Conservation (phyloP, 2,329 filamentous ascomycete species). For the Cladosporium sp. region DNA sequence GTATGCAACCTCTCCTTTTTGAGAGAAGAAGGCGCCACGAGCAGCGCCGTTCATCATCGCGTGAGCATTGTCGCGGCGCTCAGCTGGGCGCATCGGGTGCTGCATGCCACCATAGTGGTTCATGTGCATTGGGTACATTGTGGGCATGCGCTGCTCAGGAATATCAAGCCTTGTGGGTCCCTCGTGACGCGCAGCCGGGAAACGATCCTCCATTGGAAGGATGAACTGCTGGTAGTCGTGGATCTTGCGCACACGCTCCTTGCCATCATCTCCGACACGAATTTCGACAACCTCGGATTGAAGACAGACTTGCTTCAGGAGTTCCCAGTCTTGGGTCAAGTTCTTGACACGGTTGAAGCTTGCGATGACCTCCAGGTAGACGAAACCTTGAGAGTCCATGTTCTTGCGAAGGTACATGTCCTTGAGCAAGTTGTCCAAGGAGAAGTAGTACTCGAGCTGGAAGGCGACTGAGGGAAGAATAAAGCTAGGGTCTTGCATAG, state of each 20-base stretch:
- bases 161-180: conserved; percentile 53
- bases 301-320: conserved; percentile 71
- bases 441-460: conserved; percentile 88
- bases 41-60: conserved; percentile 24
- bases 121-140: background rate
- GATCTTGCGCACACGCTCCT: conserved; percentile 71
- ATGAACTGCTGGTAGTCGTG: conserved; percentile 80
- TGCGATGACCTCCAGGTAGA: conserved; percentile 72
- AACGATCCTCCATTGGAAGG: conserved; percentile 65
- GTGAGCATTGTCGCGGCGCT: conserved; percentile 13
- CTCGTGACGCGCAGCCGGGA: conserved; percentile 68
- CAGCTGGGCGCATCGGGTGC: background rate
- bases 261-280: conserved; percentile 67
- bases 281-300: conserved; percentile 71
- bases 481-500: conserved; percentile 55
- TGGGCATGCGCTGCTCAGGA: conserved; percentile 27
- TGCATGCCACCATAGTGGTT: background rate
- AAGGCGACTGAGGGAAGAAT: conserved; percentile 56
- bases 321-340: conserved; percentile 66
- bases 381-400: conserved; percentile 95
- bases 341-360: conserved; percentile 81
- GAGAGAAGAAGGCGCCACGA: conserved; percentile 20
- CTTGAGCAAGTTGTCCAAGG: conserved; percentile 90
- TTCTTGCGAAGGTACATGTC: conserved; percentile 81
- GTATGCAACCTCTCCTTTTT: conserved; percentile 17